Evolutionary conservation across 352 stramenopile species (phyloP), one percentile per base, ranked within the genome.

Genomic region (Phytopythium cucurbitacearum): DNA sequence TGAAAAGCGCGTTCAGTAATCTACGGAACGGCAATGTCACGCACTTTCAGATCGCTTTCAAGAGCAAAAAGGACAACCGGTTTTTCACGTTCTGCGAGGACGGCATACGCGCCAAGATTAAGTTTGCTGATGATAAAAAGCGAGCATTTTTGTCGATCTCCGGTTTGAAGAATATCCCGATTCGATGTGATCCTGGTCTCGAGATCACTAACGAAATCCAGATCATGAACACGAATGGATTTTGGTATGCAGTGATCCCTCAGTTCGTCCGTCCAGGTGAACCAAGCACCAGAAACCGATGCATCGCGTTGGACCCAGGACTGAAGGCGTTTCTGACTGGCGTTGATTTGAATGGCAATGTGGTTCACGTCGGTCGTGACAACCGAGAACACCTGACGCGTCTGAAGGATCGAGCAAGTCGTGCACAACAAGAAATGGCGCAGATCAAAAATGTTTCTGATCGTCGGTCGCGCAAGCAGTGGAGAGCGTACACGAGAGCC

Each of bases 1-100:
- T 42, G 0, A 42, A 13, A 5, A 42, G 39, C 39, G 39, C 67
- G 42, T 58, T 54, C 48, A 71, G 49, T 51, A 48, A 32, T 28
- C 11, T 12, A 13, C 11, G 10, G 43, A 48, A 48, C 16, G 16
- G 9, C 7, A 48, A 42, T 13, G 15, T 42, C 39, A 42, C 12
- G 10, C 6, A 13, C 5, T 42, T 42, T 13, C 12, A 13, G 10
- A 42, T 42, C 4, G 10, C 10, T 5, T 42, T 42, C 39, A 13
- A 10, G 15, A 42, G 39, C 10, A 42, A 42, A 13, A 42, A 42
- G 39, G 10, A 5, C 10, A n/a, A 13, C 10, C 39, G 10, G 7
- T 5, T n/a, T 5, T n/a, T 13, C 10, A 42, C 39, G 10, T 42
- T 42, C 15, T 6, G 7, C 15, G 39, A 6, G 4, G 15, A 42